Evolutionary conservation across 2,329 filamentous ascomycete genomes (phyloP).

Genomic region (Colletotrichum chlorophyti): DNA sequence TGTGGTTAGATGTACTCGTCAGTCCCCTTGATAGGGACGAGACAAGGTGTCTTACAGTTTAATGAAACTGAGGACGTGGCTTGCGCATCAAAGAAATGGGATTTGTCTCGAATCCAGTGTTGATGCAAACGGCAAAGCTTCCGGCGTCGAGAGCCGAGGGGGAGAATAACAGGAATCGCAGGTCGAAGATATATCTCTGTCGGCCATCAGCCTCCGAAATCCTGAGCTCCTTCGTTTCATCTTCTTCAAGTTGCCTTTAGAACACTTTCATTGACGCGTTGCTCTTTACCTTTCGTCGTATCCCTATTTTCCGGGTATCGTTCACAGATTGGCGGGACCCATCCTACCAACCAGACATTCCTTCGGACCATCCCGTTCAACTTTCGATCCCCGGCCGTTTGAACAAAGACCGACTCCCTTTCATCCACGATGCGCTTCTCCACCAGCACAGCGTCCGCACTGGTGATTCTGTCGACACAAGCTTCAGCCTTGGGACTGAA

Average conservation of each 20-base stretch:
- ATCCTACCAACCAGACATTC: not conserved
- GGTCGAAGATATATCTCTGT: not conserved
- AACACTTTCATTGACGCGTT: conserved; percentile 1
- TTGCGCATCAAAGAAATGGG: not conserved
- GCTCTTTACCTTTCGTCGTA: not conserved
- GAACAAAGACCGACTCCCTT: not conserved
- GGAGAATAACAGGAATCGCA: not conserved
- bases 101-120: not conserved
- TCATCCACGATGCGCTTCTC: not conserved
- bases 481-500: not conserved
- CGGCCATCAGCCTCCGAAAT: not conserved
- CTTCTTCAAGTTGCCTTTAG: not conserved
- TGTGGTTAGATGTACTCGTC: not conserved
- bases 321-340: not conserved
- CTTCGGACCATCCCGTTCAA: not conserved
- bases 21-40: not conserved
- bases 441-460: not conserved
- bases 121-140: not conserved
- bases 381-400: not conserved
- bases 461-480: not conserved
- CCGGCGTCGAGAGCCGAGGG: not conserved
- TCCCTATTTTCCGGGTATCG: not conserved
- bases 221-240: too few species aligned
- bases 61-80: not conserved
- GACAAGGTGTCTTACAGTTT: not conserved